These are phyloP conservation scores for Grosmannia penicillata DNA, from an alignment of 2,329 filamentous ascomycete species.

Conservation along the genomic window DNA sequence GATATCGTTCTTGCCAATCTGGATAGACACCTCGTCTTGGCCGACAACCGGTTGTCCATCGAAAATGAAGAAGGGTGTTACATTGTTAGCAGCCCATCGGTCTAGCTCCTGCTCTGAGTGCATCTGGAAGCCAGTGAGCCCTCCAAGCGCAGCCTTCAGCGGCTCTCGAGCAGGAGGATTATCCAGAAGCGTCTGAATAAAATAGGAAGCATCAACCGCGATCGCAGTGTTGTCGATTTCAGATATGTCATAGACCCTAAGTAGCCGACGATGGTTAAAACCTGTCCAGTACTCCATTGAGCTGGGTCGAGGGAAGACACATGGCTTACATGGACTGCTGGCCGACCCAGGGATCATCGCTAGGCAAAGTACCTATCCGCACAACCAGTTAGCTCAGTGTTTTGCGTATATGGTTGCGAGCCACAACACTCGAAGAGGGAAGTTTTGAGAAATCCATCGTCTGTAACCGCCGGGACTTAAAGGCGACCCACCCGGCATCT, in stretches of 20 bases:
- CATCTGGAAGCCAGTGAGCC: conserved; percentile 63
- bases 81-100: conserved; percentile 51
- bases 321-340: conserved; percentile 17
- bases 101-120: conserved; percentile 67
- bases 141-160: conserved; percentile 77
- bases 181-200: conserved; percentile 65
- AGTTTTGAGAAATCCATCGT: neutral
- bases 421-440: neutral
- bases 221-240: conserved; percentile 62
- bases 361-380: neutral
- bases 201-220: conserved; percentile 81
- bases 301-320: neutral
- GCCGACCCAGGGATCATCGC: conserved; percentile 11
- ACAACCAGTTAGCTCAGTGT: no score
- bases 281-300: no score
- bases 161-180: conserved; percentile 63
- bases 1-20: conserved; percentile 50
- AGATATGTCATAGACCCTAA: conserved; percentile 48
- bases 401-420: no score
- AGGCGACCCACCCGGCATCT: neutral
- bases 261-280: no score
- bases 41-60: conserved; percentile 71
- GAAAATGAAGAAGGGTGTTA: conserved; percentile 82
- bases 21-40: conserved; percentile 54
- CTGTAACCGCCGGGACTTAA: no score